Evolutionary conservation across 1,284 basidiomycete species (phyloP).

Genomic region (Jaminaea rosea): DNA sequence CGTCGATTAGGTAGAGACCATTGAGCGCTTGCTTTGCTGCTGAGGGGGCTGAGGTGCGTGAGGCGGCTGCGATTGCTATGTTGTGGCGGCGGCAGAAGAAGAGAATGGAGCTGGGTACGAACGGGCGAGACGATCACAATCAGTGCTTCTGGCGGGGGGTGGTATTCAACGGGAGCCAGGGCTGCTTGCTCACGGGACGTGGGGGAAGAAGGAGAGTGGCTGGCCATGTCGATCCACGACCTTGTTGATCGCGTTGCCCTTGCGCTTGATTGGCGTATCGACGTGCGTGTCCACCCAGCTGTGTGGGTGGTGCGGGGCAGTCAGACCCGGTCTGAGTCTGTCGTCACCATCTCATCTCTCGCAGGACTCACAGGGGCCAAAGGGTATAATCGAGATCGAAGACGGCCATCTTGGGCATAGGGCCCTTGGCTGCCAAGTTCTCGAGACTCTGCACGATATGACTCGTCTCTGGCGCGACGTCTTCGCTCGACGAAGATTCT

Average conservation of each 20-base stretch:
- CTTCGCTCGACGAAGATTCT: neutral
- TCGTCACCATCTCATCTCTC: too few relatives aligned
- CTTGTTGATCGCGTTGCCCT: constrained; percentile 21
- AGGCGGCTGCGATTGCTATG: constrained; percentile 30
- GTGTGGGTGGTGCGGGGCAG: neutral
- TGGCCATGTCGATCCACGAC: constrained; percentile 28
- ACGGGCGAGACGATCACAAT: neutral
- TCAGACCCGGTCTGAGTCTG: neutral
- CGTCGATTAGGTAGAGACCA: constrained; percentile 21
- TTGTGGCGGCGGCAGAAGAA: constrained; percentile 17
- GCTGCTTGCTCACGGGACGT: constrained; percentile 26
- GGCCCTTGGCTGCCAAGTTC: constrained; percentile 2
- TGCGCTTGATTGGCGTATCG: constrained; percentile 25
- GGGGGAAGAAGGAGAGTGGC: constrained; percentile 29
- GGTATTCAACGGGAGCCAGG: neutral
- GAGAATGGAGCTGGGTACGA: constrained; percentile 23
- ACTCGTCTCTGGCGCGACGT: neutral
- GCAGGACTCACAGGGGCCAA: constrained; percentile 40
- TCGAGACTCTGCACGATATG: neutral
- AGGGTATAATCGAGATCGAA: constrained; percentile 44
- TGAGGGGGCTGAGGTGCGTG: constrained; percentile 31
- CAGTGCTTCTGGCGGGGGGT: neutral
- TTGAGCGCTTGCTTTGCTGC: constrained; percentile 37
- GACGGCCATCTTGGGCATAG: constrained; percentile 28
- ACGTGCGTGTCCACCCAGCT: constrained; percentile 45